Evolutionary conservation across 208 protist species (phyloP).

Genomic region (Acanthamoeba sp.): DNA sequence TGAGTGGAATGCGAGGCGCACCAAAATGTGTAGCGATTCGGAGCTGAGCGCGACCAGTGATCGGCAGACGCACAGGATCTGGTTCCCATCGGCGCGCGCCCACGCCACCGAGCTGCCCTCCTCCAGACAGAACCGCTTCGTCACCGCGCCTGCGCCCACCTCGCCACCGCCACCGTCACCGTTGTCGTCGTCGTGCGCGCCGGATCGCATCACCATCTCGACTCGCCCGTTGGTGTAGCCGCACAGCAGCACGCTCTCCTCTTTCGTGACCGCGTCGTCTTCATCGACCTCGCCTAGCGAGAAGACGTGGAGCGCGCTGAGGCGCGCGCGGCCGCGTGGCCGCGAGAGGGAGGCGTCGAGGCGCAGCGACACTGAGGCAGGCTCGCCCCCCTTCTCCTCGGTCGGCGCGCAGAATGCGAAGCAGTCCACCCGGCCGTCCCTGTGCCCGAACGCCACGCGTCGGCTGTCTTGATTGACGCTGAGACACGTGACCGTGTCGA

Average conservation of each 20-base stretch:
- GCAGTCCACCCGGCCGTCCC: background rate
- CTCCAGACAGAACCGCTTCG: background rate
- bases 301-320: background rate
- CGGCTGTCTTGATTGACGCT: background rate
- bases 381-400: background rate
- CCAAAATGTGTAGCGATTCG: conserved; percentile 4
- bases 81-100: background rate
- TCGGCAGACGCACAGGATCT: background rate
- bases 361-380: background rate
- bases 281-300: background rate
- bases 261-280: background rate
- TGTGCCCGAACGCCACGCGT: background rate
- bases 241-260: background rate
- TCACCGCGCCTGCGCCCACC: background rate
- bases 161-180: background rate
- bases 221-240: background rate
- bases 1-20: too few species aligned
- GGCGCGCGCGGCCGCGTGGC: background rate
- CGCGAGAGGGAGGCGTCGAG: background rate
- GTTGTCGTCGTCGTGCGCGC: background rate
- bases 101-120: background rate
- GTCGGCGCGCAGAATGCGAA: background rate
- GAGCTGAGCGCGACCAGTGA: conserved; percentile 21
- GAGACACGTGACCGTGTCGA: background rate
- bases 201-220: background rate